phyloP scores from a whole-genome alignment of 73 alveolate species.

The Paramecium pentaurelia region DNA sequence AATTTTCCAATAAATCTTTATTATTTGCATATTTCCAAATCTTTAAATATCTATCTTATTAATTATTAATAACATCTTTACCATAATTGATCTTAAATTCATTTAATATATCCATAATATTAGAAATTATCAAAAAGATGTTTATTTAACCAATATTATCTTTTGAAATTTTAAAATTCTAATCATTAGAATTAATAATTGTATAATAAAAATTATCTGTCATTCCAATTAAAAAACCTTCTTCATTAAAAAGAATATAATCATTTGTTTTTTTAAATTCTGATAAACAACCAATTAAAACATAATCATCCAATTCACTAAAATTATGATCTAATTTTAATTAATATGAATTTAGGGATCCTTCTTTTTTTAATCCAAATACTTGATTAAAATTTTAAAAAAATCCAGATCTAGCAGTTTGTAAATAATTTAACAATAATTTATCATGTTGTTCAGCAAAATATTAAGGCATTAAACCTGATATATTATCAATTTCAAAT shows the following conservation, averaged over 20 bases:
- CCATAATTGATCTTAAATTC: background rate
- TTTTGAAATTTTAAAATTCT: background rate
- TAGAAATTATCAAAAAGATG: background rate
- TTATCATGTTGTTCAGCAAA: constrained; percentile 11
- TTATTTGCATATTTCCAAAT: background rate
- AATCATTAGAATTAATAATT: background rate
- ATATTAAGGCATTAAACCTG: background rate
- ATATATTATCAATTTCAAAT: background rate
- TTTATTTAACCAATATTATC: background rate
- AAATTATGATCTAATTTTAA: constrained; percentile 14
- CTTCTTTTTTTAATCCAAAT: background rate
- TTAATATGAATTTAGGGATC: background rate
- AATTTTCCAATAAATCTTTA: background rate
- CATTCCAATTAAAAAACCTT: constrained; percentile 6
- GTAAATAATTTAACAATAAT: background rate
- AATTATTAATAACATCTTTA: background rate
- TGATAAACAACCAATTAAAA: background rate
- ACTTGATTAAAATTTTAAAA: background rate
- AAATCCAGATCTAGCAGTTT: background rate
- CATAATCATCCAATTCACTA: constrained; percentile 2
- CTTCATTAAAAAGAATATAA: constrained; percentile 24
- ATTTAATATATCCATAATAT: background rate
- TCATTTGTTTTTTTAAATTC: background rate
- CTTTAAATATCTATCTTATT: background rate
- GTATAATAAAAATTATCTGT: background rate